Conservation (phyloP, 768 basidiomycete species). For the Omphalotus guepiniiformis region DNA sequence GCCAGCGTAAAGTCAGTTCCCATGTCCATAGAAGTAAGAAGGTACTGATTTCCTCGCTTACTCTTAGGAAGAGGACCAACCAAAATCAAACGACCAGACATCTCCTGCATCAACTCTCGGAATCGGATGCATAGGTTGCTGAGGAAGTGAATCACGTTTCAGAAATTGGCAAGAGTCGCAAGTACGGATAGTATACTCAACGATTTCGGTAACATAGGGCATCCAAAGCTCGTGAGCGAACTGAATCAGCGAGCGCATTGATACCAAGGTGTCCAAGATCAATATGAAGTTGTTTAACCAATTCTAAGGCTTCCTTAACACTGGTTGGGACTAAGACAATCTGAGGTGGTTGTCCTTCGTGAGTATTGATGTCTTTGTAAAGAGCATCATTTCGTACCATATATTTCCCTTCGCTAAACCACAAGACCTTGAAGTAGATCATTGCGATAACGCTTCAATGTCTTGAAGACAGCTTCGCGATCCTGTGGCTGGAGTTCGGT, state of each 20-base stretch:
- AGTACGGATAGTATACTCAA: slow-evolving; percentile 11
- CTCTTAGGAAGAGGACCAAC: slow-evolving; percentile 15
- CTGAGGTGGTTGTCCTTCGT: not conserved
- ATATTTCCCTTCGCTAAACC: too few species aligned
- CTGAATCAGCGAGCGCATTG: slow-evolving; percentile 9
- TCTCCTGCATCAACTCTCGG: slow-evolving; percentile 16
- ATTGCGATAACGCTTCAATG: too few species aligned
- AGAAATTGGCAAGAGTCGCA: slow-evolving; percentile 18
- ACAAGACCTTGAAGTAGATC: too few species aligned
- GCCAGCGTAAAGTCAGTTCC: slow-evolving; percentile 12
- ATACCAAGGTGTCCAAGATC: slow-evolving; percentile 18
- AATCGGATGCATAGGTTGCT: slow-evolving; percentile 18
- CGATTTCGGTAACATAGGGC: slow-evolving; percentile 7
- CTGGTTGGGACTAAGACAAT: slow-evolving; percentile 12
- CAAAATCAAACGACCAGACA: slow-evolving; percentile 18
- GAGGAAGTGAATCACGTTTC: slow-evolving; percentile 8
- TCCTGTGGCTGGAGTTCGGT: too few species aligned
- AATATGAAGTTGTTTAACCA: slow-evolving; percentile 8
- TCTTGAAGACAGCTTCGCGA: too few species aligned
- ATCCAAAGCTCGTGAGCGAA: slow-evolving; percentile 12
- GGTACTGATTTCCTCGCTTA: slow-evolving; percentile 15
- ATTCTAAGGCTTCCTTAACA: slow-evolving; percentile 1
- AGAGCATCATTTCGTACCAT: not conserved
- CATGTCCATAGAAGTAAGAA: slow-evolving; percentile 16
- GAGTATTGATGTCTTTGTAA: slow-evolving; percentile 9